Conservation (phyloP, 2,329 filamentous ascomycete genomes). For the Neodidymelliopsis sp. region DNA sequence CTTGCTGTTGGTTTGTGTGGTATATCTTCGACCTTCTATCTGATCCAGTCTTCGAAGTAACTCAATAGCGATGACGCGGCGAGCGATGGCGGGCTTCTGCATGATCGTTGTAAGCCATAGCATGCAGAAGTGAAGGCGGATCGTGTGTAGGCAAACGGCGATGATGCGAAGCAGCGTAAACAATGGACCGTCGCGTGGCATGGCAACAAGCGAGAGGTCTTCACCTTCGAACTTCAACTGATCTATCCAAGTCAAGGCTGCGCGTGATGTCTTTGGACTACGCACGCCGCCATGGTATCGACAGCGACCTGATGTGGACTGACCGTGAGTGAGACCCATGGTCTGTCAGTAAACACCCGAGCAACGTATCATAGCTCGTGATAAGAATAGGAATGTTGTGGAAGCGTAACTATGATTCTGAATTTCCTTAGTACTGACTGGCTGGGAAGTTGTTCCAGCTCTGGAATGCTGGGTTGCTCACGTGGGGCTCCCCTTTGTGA, state of each 20-base stretch:
- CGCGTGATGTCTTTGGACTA: background rate
- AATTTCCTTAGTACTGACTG: background rate
- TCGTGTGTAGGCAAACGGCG: constrained; percentile 11
- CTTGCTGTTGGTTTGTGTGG: background rate
- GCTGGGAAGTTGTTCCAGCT: background rate
- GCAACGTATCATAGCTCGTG: constrained; percentile 3
- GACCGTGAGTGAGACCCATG: background rate
- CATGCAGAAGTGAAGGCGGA: constrained; percentile 12
- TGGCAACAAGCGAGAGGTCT: constrained; percentile 8
- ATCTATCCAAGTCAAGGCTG: background rate
- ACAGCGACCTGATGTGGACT: background rate
- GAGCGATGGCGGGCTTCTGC: constrained; percentile 21
- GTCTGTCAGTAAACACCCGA: background rate
- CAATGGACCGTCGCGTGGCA: constrained; percentile 14
- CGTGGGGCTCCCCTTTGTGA: background rate
- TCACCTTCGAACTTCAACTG: constrained; percentile 2
- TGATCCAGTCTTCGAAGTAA: constrained; percentile 19
- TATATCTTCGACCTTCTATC: constrained; percentile 1
- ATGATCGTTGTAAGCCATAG: constrained; percentile 20
- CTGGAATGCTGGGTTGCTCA: constrained; percentile 9
- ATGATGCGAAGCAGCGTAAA: constrained; percentile 6
- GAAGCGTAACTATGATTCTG: background rate
- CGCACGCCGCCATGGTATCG: constrained; percentile 1
- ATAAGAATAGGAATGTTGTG: constrained; percentile 1
- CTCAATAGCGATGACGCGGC: constrained; percentile 22